Evolutionary conservation across 352 stramenopile genomes (phyloP).

Genomic region (Phytophthora pini): DNA sequence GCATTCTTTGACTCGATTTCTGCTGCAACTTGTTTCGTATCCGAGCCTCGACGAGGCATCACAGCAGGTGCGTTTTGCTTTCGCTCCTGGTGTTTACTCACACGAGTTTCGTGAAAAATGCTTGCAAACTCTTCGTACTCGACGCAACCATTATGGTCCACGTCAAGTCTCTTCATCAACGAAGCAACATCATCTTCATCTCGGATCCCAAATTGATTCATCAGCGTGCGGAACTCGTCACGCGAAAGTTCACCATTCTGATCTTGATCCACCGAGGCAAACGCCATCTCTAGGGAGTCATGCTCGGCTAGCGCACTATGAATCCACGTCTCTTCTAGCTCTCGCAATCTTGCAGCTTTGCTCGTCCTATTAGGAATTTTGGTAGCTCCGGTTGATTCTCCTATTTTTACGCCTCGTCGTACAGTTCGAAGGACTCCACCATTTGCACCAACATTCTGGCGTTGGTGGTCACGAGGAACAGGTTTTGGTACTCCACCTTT

Average conservation of each 20-base stretch:
- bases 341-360: conserved; percentile 32
- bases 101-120: conserved; percentile 56
- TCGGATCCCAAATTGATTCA: conserved; percentile 55
- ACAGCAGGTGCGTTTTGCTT: neutral
- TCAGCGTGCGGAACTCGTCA: conserved; percentile 55
- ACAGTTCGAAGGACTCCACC: neutral
- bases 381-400: neutral
- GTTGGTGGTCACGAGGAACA: conserved; percentile 1
- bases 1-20: conserved; percentile 35
- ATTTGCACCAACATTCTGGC: neutral
- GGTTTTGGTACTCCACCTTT: conserved; percentile 28
- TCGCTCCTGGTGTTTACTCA: conserved; percentile 13
- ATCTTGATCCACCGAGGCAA: conserved; percentile 56
- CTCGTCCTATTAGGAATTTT: conserved; percentile 10
- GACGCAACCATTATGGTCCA: conserved; percentile 51
- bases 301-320: conserved; percentile 38
- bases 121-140: conserved; percentile 72
- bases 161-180: conserved; percentile 56
- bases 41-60: conserved; percentile 2
- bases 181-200: conserved; percentile 49
- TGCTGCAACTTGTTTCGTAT: conserved; percentile 7
- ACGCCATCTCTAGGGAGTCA: conserved; percentile 44
- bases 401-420: neutral
- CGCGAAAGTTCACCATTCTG: conserved; percentile 47
- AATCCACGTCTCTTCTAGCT: conserved; percentile 62